Conservation (phyloP, 2,329 filamentous ascomycete genomes). For the Leptographium procerum region DNA sequence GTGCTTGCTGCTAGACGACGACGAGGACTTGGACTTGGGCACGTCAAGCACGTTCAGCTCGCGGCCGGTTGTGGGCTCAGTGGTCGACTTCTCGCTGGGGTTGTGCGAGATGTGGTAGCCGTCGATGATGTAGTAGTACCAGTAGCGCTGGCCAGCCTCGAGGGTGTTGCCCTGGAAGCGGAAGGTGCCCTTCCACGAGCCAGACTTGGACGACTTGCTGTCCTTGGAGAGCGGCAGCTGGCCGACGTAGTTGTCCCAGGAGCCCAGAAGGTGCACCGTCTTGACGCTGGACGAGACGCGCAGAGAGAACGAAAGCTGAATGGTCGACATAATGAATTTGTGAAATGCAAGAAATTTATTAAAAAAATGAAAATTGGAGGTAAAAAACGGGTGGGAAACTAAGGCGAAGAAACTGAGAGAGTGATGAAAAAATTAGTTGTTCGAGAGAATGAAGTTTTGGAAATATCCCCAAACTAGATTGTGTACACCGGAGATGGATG, state of each 20-base stretch:
- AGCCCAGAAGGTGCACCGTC: conserved; percentile 93
- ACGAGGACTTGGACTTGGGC: conserved; percentile 44
- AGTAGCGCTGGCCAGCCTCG: conserved; percentile 85
- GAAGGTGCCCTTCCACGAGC: conserved; percentile 93
- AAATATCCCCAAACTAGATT: not conserved
- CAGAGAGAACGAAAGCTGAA: conserved; percentile 91
- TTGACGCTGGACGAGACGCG: conserved; percentile 94
- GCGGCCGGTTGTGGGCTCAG: conserved; percentile 92
- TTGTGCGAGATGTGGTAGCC: conserved; percentile 98
- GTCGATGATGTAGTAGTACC: conserved; percentile 99
- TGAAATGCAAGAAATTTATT: conserved; percentile 18
- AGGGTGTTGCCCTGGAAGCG: conserved; percentile 83
- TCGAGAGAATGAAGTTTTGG: conserved; percentile 16
- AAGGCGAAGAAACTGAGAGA: conserved; percentile 15
- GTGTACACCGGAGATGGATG: not conserved
- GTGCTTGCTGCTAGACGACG: conserved; percentile 23
- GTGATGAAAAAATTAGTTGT: conserved; percentile 21
- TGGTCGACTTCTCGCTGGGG: conserved; percentile 76
- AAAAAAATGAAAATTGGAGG: conserved; percentile 19
- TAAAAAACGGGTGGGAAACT: not conserved
- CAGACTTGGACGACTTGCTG: conserved; percentile 68
- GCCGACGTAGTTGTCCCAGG: conserved; percentile 93
- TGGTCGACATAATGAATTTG: conserved; percentile 63
- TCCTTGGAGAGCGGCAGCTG: conserved; percentile 93
- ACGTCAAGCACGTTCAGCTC: conserved; percentile 97